Conservation (phyloP, 2,329 filamentous ascomycete species). For the Verticillium tricorpus region DNA sequence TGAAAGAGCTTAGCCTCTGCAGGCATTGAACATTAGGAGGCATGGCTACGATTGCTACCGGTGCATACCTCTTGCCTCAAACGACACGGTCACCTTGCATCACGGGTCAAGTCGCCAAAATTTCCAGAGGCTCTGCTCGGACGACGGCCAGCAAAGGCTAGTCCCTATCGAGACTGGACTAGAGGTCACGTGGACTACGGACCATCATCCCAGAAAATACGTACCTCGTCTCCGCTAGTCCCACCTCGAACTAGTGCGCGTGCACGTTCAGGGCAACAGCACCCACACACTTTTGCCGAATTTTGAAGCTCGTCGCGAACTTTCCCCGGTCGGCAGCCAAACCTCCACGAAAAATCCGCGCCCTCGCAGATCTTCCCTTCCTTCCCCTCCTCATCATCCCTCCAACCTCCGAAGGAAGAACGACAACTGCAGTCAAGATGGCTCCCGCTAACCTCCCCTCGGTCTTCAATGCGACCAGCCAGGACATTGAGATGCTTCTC, state of each 20-base stretch:
- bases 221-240: constrained; percentile 15
- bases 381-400: constrained; percentile 19
- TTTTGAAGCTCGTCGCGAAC: constrained; percentile 5
- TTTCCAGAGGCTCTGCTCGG: constrained; percentile 5
- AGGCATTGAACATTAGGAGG: constrained; percentile 61
- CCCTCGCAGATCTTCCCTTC: constrained; percentile 20
- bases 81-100: constrained; percentile 7
- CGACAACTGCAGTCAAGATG: constrained; percentile 65
- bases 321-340: constrained; percentile 3
- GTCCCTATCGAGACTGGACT: constrained; percentile 17
- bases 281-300: constrained; percentile 8
- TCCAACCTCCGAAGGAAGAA: constrained; percentile 28
- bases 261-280: constrained; percentile 8
- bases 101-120: constrained; percentile 9
- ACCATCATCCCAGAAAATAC: background rate
- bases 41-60: constrained; percentile 42
- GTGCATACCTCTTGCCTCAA: constrained; percentile 12
- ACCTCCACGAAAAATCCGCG: background rate
- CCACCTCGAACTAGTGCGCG: constrained; percentile 16
- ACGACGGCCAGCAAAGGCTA: background rate
- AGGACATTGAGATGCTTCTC: constrained; percentile 99
- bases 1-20: constrained; percentile 54
- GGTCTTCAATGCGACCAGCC: constrained; percentile 92
- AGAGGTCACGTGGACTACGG: constrained; percentile 22
- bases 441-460: constrained; percentile 91